Evolutionary conservation across 2,329 filamentous ascomycete species (phyloP).

Genomic region (Rutstroemia sydowiana): DNA sequence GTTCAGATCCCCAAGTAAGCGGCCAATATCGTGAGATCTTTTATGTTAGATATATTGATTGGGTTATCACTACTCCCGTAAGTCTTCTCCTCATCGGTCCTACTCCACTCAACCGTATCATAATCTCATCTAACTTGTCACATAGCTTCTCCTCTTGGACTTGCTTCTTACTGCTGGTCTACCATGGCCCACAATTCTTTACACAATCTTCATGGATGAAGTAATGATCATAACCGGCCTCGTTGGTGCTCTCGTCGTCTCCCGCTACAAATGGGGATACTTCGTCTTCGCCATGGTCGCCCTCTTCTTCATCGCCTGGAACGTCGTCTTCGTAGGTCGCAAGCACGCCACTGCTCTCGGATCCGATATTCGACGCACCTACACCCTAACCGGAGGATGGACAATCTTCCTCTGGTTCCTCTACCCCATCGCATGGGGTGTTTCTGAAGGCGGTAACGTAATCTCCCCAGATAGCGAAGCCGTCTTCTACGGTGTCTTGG

Average conservation of each 20-base stretch:
- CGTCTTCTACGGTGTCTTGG: constrained; percentile 60
- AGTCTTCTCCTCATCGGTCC: constrained; percentile 6
- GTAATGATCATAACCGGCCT: constrained; percentile 63
- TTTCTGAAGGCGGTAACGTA: constrained; percentile 57
- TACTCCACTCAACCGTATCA: neutral
- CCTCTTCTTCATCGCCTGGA: constrained; percentile 53
- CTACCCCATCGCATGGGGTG: constrained; percentile 58
- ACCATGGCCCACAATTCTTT: constrained; percentile 57
- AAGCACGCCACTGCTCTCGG: constrained; percentile 49
- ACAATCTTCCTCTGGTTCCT: constrained; percentile 57
- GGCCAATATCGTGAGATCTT: constrained; percentile 55
- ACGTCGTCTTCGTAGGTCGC: constrained; percentile 49
- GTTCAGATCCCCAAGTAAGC: constrained; percentile 36
- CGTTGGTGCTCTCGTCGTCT: constrained; percentile 55
- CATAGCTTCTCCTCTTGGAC: constrained; percentile 49
- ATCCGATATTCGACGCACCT: constrained; percentile 43
- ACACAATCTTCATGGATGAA: constrained; percentile 53
- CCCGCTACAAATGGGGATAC: constrained; percentile 63
- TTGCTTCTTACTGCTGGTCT: constrained; percentile 57
- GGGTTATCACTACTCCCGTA: constrained; percentile 53
- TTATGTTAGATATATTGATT: constrained; percentile 60
- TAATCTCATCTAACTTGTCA: neutral
- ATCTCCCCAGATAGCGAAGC: constrained; percentile 60
- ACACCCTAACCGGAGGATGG: constrained; percentile 47
- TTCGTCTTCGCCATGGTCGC: constrained; percentile 48